A percentile compares a stretch with the other conserved stretches of the same genome.
These are phyloP conservation scores for Albatrellus ellisii DNA, from an alignment of 768 basidiomycete genomes.

Conservation along the genomic window DNA sequence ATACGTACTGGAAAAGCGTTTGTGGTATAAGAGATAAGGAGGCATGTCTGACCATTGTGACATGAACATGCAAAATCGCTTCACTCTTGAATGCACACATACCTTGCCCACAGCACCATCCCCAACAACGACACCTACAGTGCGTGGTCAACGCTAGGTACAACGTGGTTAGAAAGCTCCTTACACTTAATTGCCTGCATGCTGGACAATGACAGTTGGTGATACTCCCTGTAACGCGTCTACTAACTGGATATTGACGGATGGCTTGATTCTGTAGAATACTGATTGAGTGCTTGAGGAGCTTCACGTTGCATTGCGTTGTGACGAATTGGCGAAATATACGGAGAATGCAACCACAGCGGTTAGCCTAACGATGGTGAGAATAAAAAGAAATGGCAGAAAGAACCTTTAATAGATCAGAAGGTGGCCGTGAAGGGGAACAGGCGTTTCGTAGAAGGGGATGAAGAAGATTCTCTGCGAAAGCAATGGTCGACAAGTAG, in stretches of 20 bases:
- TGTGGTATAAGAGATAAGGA: constrained; percentile 98
- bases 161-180: constrained; percentile 16
- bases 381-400: neutral
- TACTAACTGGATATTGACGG: no score
- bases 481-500: constrained; percentile 1
- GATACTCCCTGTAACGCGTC: no score
- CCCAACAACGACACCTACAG: constrained; percentile 88
- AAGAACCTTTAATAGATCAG: neutral
- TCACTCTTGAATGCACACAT: constrained; percentile 17
- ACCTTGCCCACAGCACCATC: constrained; percentile 99
- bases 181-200: constrained; percentile 92
- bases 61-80: constrained; percentile 10
- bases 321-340: no score
- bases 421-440: constrained; percentile 1
- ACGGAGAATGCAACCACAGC: no score
- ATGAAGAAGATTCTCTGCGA: neutral
- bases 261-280: no score
- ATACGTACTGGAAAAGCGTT: constrained; percentile 84
- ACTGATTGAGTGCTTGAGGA: no score
- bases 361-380: neutral
- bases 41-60: constrained; percentile 63
- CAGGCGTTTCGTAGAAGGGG: neutral
- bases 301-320: no score
- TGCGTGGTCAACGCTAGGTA: constrained; percentile 16
- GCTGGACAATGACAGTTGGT: no score